Conservation (phyloP, 2,329 filamentous ascomycete species). For the Diaporthe citriasiana region DNA sequence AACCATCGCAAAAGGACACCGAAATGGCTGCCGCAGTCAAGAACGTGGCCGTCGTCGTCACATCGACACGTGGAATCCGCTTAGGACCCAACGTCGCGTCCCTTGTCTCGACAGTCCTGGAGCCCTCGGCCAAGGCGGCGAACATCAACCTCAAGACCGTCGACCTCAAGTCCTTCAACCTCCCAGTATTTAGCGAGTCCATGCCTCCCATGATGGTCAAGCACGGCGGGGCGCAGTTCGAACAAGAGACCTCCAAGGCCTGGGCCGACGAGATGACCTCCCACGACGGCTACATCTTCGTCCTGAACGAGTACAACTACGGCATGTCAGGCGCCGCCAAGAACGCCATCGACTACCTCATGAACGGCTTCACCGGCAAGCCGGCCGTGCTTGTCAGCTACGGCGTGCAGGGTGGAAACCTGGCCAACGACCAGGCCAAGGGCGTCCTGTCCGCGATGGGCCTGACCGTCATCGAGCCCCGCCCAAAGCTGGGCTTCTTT, state of each 20-base stretch:
- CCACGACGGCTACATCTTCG: conserved; percentile 63
- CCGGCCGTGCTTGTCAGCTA: conserved; percentile 68
- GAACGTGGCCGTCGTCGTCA: conserved; percentile 28
- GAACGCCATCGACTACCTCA: conserved; percentile 74
- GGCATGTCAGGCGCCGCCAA: conserved; percentile 68
- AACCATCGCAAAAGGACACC: neutral
- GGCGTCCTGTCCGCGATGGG: conserved; percentile 41
- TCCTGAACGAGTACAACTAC: conserved; percentile 71
- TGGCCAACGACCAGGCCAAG: conserved; percentile 49
- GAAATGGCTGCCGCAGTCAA: conserved; percentile 31
- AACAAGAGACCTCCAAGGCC: conserved; percentile 56
- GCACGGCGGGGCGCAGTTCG: conserved; percentile 53
- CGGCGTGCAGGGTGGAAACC: conserved; percentile 53
- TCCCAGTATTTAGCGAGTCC: conserved; percentile 25
- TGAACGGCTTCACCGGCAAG: conserved; percentile 70
- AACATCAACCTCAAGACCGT: conserved; percentile 32
- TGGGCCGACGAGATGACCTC: conserved; percentile 61
- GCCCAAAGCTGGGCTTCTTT: conserved; percentile 12
- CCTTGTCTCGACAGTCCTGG: conserved; percentile 16
- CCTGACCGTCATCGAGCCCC: conserved; percentile 43
- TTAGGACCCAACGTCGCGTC: conserved; percentile 23
- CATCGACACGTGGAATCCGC: conserved; percentile 26
- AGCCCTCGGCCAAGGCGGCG: conserved; percentile 35
- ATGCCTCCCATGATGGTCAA: conserved; percentile 47
- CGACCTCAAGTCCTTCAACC: conserved; percentile 38